Conservation (phyloP, 495 filamentous ascomycete genomes). For the Lasiosphaeria ovina region DNA sequence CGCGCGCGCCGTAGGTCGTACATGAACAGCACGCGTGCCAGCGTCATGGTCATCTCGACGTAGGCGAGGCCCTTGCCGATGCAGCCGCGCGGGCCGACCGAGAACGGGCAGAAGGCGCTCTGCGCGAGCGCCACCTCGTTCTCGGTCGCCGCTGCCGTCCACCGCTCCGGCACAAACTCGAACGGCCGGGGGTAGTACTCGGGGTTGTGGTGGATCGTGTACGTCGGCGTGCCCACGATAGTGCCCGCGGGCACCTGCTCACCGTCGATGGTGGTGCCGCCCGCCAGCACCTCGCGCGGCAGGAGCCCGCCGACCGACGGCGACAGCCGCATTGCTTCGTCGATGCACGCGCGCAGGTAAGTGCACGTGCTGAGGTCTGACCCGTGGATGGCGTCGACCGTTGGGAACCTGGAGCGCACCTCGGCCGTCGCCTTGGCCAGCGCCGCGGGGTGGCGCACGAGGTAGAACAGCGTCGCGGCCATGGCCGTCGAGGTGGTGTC, state of each 20-base stretch:
- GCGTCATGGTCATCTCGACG: constrained; percentile 48
- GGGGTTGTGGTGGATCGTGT: constrained; percentile 56
- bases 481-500: constrained; percentile 68
- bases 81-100: constrained; percentile 54
- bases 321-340: constrained; percentile 69
- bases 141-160: constrained; percentile 40
- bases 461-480: constrained; percentile 63
- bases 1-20: constrained; percentile 48
- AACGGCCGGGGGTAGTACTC: constrained; percentile 54
- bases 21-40: constrained; percentile 47
- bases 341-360: constrained; percentile 62
- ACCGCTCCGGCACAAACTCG: constrained; percentile 53
- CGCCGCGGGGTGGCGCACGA: constrained; percentile 54
- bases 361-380: constrained; percentile 54
- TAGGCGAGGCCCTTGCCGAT: constrained; percentile 60
- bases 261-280: constrained; percentile 58
- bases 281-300: constrained; percentile 60
- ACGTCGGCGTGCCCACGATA: constrained; percentile 54
- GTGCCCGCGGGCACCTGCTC: constrained; percentile 52
- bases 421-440: constrained; percentile 50
- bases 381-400: constrained; percentile 52
- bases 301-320: constrained; percentile 62
- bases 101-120: constrained; percentile 59
- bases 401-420: constrained; percentile 47
- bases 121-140: constrained; percentile 42